phyloP scores from a whole-genome alignment of 2,329 filamentous ascomycete species.

The Nemania diffusa region DNA sequence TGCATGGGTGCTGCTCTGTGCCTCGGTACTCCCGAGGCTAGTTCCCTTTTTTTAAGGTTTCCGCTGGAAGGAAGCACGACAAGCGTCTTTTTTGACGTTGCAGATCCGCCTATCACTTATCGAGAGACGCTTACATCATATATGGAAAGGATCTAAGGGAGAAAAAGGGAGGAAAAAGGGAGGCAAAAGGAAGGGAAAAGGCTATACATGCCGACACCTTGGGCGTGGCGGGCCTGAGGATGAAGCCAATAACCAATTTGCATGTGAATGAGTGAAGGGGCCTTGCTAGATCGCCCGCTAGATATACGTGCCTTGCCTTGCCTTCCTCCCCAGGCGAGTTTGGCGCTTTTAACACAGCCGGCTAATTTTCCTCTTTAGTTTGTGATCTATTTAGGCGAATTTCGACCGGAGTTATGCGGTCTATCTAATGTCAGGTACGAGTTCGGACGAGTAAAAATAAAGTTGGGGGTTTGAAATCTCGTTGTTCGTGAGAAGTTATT shows the following conservation, averaged over 20 bases:
- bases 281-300: neutral
- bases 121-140: neutral
- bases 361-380: slow-evolving; percentile 5
- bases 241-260: neutral
- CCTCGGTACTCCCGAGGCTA: slow-evolving; percentile 29
- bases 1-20: slow-evolving; percentile 23
- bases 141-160: neutral
- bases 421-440: slow-evolving; percentile 16
- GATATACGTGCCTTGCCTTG: neutral
- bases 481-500: slow-evolving; percentile 19
- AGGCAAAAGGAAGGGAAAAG: neutral
- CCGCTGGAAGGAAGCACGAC: neutral
- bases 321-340: neutral
- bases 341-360: neutral
- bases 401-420: slow-evolving; percentile 10
- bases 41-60: neutral
- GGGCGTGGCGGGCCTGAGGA: neutral
- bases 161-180: neutral
- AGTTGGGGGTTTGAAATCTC: slow-evolving; percentile 17
- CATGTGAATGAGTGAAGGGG: neutral
- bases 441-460: neutral
- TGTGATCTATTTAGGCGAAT: neutral
- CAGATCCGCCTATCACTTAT: slow-evolving; percentile 6
- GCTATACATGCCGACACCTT: neutral
- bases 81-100: slow-evolving; percentile 2